Evolutionary conservation across 1,139 yeast genomes (phyloP).

Genomic region (Suhomyces atakaporum): DNA sequence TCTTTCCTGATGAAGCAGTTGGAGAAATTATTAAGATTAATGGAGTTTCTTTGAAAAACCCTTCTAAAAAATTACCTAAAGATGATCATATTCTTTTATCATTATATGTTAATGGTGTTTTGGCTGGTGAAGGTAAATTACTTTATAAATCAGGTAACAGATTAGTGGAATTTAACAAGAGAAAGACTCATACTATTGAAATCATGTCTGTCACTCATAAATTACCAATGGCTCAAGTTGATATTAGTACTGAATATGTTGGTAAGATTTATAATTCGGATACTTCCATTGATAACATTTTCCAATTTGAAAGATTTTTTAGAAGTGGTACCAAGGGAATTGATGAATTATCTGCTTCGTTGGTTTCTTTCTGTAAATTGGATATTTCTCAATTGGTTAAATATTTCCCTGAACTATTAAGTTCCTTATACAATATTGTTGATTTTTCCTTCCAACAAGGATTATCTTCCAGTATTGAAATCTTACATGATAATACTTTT

Average conservation of each 20-base stretch:
- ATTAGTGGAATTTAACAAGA: constrained; percentile 45
- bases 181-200: constrained; percentile 38
- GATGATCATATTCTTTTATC: constrained; percentile 60
- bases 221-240: constrained; percentile 53
- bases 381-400: constrained; percentile 52
- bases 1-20: constrained; percentile 68
- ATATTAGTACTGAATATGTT: constrained; percentile 63
- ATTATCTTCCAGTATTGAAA: constrained; percentile 31
- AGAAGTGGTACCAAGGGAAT: constrained; percentile 45
- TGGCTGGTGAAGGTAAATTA: constrained; percentile 57
- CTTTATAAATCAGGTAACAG: constrained; percentile 44
- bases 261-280: constrained; percentile 72
- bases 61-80: constrained; percentile 34
- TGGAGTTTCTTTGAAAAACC: constrained; percentile 48
- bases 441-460: constrained; percentile 30
- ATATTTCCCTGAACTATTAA: constrained; percentile 54
- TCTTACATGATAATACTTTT: constrained; percentile 44
- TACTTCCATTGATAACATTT: constrained; percentile 54
- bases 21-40: constrained; percentile 69
- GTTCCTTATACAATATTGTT: constrained; percentile 45
- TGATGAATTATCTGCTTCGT: constrained; percentile 45
- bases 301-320: constrained; percentile 55
- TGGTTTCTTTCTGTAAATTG: constrained; percentile 44
- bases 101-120: constrained; percentile 64
- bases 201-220: constrained; percentile 35